These are phyloP conservation scores for Pneumocystis canis DNA, from an alignment of 1,139 yeast genomes.

Conservation along the genomic window DNA sequence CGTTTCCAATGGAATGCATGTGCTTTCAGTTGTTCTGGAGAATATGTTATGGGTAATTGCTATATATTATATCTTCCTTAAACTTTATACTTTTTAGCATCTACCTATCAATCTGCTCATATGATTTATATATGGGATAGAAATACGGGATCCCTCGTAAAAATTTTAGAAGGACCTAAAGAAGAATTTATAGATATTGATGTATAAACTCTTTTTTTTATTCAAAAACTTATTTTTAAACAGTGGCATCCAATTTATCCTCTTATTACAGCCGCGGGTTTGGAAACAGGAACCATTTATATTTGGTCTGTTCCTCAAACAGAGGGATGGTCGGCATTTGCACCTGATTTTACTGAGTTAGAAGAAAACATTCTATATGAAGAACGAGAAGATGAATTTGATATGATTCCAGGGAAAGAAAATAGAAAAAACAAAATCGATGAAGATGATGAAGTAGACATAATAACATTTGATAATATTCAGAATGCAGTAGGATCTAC, in stretches of 20 bases:
- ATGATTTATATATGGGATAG: slow-evolving; percentile 93
- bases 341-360: slow-evolving; percentile 90
- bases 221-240: slow-evolving; percentile 22
- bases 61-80: neutral
- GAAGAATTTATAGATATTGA: slow-evolving; percentile 63
- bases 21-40: slow-evolving; percentile 60
- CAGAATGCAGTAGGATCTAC: neutral
- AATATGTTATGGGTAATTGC: slow-evolving; percentile 46
- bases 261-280: slow-evolving; percentile 71
- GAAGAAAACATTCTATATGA: slow-evolving; percentile 82
- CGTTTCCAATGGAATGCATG: slow-evolving; percentile 79
- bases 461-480: slow-evolving; percentile 39
- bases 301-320: slow-evolving; percentile 74
- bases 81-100: slow-evolving; percentile 25
- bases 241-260: slow-evolving; percentile 65
- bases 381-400: slow-evolving; percentile 88
- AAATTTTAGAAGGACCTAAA: slow-evolving; percentile 83
- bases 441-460: slow-evolving; percentile 58
- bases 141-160: slow-evolving; percentile 67
- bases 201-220: neutral
- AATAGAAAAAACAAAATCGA: slow-evolving; percentile 48
- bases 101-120: slow-evolving; percentile 76
- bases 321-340: slow-evolving; percentile 92
- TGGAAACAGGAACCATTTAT: slow-evolving; percentile 71
- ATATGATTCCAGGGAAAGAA: slow-evolving; percentile 43